Percentiles rank a stretch among this genome's conserved stretches.
Evolutionary conservation across 805 yeast species (phyloP).

Genomic region (Lipomyces japonicus): DNA sequence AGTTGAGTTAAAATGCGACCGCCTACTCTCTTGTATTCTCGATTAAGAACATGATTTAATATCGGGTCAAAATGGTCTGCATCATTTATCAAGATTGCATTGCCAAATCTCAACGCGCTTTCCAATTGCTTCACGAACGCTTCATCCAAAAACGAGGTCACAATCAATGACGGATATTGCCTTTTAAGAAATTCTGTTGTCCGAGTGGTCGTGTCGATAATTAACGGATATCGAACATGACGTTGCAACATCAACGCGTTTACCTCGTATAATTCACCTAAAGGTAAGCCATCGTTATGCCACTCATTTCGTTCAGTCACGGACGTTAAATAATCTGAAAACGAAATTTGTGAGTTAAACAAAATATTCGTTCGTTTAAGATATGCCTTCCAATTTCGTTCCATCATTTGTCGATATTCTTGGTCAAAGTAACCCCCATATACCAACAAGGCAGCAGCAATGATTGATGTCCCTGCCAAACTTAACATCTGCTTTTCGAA

Average conservation of each 20-base stretch:
- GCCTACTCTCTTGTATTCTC: conserved; percentile 61
- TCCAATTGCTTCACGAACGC: conserved; percentile 67
- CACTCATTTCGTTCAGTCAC: conserved; percentile 47
- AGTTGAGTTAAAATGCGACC: conserved; percentile 61
- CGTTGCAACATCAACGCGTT: conserved; percentile 55
- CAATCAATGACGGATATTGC: conserved; percentile 32
- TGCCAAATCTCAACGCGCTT: conserved; percentile 81
- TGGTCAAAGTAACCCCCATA: conserved; percentile 62
- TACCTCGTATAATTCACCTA: conserved; percentile 60
- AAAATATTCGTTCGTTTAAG: conserved; percentile 41
- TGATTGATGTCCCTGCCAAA: conserved; percentile 61
- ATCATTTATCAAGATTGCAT: conserved; percentile 64
- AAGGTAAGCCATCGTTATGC: conserved; percentile 51
- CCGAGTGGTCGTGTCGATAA: conserved; percentile 69
- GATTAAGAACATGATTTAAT: conserved; percentile 56
- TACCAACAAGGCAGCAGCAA: conserved; percentile 58
- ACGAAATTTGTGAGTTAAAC: conserved; percentile 40
- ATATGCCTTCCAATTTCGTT: conserved; percentile 39
- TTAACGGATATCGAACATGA: conserved; percentile 47
- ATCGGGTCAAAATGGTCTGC: conserved; percentile 80
- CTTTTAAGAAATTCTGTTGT: conserved; percentile 44
- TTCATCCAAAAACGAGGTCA: conserved; percentile 69
- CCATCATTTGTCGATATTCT: conserved; percentile 41
- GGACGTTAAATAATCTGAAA: conserved; percentile 42
- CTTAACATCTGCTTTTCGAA: conserved; percentile 47